Base-by-base conservation (phyloP, 768 basidiomycete genomes). In the Hygrocybe punicea region DNA sequence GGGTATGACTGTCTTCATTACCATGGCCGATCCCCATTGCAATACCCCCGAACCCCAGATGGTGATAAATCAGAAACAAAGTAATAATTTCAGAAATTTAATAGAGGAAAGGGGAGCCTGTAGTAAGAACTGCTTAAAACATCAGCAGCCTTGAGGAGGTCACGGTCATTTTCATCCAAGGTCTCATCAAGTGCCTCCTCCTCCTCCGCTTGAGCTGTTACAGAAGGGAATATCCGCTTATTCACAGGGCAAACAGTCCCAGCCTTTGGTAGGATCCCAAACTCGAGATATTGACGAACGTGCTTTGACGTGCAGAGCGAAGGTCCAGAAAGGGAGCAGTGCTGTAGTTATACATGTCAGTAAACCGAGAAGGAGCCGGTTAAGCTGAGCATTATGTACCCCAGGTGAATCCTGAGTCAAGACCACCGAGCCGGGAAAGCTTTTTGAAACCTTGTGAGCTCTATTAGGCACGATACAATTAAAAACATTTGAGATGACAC, bases 351-450 rank as follows among this genome's bases (percentile, higher is more conserved):
- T 1, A 19, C 8, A 25, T 29, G 34, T 50, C 10, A 50, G n/a
- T 13, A 58, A 34, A 23, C 1, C 21, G 3, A 34, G 10, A 56
- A 50, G 21, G n/a, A 21, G 21, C 42, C 10, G 21, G 23, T 16
- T 23, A 47, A 47, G 17, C 11, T 23, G 11, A 19, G 45, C 21
- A n/a, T n/a, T n/a, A 45, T 71, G 23, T 63, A 79, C 76, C 6
- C 78, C 76, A 11, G 71, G 61, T 7, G 74, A 75, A 23, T 77
- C 73, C 56, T 78, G 76, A 6, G 73, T 76, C 17, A 79, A 62
- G 11, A 79, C 74, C 14, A 75, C 71, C 2, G 76, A 73, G n/a
- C 62, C 64, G 2, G 65, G 58, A 62, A 78, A 78, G 6, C 69
- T 69, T 46, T 63, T 58, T 0, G 74, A 72, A 59, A 70, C 76